A percentile compares a stretch with the other conserved stretches of the same genome.
Conservation (phyloP, 305 asterid species). For the Fraxinus sp. region DNA sequence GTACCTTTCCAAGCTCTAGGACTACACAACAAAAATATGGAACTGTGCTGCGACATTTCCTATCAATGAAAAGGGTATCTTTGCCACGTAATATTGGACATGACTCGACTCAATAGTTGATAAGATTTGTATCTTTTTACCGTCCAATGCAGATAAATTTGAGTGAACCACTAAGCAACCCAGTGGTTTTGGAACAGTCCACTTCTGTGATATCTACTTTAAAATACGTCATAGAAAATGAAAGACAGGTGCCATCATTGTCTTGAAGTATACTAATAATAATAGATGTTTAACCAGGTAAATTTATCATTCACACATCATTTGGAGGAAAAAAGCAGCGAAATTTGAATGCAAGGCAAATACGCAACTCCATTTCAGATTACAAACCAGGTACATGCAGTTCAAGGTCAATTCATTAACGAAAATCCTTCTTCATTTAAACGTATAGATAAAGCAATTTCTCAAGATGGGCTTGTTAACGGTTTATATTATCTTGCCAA, state of each 20-base stretch:
- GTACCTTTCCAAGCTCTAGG: constrained; percentile 18
- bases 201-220: constrained; percentile 19
- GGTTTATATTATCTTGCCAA: constrained; percentile 22
- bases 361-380: constrained; percentile 19
- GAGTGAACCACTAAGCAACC: constrained; percentile 21
- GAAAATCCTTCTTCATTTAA: constrained; percentile 1
- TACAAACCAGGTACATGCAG: not conserved
- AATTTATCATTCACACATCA: constrained; percentile 26
- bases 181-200: constrained; percentile 24
- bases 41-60: not conserved
- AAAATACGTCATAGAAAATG: constrained; percentile 6
- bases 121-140: not conserved
- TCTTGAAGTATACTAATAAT: constrained; percentile 22
- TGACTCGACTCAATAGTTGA: not conserved
- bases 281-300: constrained; percentile 36
- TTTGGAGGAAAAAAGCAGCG: constrained; percentile 10
- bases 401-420: constrained; percentile 15
- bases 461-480: constrained; percentile 19
- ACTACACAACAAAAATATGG: not conserved
- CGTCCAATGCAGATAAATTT: not conserved
- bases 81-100: not conserved
- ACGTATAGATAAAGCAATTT: constrained; percentile 13
- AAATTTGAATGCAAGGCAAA: not conserved
- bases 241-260: constrained; percentile 21
- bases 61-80: not conserved